These are phyloP conservation scores for Syzygium aqueum DNA, from an alignment of 345 rosid genomes.

Conservation along the genomic window DNA sequence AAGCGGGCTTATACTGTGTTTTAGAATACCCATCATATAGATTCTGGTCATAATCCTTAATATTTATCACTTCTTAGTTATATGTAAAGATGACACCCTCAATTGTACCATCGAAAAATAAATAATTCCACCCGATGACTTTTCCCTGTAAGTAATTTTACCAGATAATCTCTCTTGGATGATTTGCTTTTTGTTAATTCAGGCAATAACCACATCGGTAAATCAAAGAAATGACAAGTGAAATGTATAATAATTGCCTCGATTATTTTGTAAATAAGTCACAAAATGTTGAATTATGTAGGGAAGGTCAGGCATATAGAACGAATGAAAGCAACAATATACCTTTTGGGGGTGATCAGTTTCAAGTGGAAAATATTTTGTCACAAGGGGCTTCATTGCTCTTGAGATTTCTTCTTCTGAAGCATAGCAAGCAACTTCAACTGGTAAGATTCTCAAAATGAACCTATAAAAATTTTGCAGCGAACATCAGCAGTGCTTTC, in stretches of 20 bases:
- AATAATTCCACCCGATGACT: background rate
- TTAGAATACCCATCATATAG: background rate
- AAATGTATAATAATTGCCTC: background rate
- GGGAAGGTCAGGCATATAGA: background rate
- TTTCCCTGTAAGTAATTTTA: background rate
- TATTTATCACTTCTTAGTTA: background rate
- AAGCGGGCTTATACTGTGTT: background rate
- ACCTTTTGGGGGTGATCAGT: slow-evolving; percentile 65
- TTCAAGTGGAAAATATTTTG: slow-evolving; percentile 67
- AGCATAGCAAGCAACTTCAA: slow-evolving; percentile 90
- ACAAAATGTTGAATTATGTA: background rate
- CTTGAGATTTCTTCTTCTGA: slow-evolving; percentile 89
- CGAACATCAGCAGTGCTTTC: background rate
- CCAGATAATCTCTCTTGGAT: background rate
- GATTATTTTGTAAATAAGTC: background rate
- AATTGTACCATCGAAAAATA: background rate
- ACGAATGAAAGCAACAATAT: background rate
- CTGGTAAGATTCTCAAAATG: slow-evolving; percentile 75
- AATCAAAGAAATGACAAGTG: background rate
- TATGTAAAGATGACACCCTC: background rate
- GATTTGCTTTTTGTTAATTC: background rate
- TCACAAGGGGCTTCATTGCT: slow-evolving; percentile 68
- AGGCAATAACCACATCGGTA: background rate
- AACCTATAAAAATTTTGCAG: slow-evolving; percentile 31
- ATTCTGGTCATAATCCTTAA: background rate